Percentiles rank a stretch among this genome's conserved stretches.
Evolutionary conservation across 768 basidiomycete genomes (phyloP).

Genomic region (Auricularia heimuer): DNA sequence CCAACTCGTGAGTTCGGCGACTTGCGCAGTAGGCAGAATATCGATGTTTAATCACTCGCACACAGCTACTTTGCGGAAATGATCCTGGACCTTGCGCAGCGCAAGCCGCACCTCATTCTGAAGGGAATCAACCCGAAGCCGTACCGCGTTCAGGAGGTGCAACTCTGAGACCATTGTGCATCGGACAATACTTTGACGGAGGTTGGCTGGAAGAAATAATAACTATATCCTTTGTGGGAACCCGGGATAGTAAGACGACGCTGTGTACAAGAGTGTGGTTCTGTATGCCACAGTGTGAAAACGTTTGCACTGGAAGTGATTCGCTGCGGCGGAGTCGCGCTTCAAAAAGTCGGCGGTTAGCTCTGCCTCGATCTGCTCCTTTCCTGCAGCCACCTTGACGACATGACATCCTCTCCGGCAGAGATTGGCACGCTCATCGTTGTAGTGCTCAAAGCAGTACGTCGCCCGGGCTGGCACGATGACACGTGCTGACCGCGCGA

Average conservation of each 20-base stretch:
- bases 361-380: constrained; percentile 2
- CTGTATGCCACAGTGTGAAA: neutral
- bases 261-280: too few relatives aligned
- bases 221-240: too few relatives aligned
- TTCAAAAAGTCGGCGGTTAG: neutral
- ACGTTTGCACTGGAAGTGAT: too few relatives aligned
- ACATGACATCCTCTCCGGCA: constrained; percentile 50
- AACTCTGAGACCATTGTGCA: neutral
- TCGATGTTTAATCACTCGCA: neutral
- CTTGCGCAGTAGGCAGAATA: neutral
- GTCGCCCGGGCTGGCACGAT: constrained; percentile 21
- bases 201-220: neutral
- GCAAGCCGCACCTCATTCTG: constrained; percentile 63
- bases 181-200: neutral
- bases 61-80: constrained; percentile 71
- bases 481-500: neutral
- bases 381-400: constrained; percentile 9
- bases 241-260: too few relatives aligned
- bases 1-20: constrained; percentile 29
- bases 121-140: constrained; percentile 32
- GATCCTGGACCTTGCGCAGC: constrained; percentile 63
- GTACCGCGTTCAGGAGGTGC: constrained; percentile 35
- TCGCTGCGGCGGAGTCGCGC: neutral
- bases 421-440: constrained; percentile 91
- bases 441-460: constrained; percentile 87